Evolutionary conservation across 176 grass and related monocot genomes (phyloP).

Genomic region (Avena insularis): DNA sequence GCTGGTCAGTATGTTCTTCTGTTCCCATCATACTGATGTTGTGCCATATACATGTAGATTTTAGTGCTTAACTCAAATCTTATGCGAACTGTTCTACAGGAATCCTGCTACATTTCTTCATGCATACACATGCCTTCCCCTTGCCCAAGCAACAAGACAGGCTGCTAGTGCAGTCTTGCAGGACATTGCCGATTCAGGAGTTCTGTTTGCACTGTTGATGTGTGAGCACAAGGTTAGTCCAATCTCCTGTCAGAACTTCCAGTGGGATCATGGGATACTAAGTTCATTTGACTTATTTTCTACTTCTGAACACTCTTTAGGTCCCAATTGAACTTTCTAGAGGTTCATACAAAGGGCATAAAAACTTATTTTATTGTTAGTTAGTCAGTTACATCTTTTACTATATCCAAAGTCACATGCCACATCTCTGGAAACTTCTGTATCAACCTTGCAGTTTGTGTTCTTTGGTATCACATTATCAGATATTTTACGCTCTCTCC

Average conservation of each 20-base stretch:
- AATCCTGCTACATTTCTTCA: constrained; percentile 98
- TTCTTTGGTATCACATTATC: neutral
- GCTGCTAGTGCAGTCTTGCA: constrained; percentile 86
- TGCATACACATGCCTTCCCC: constrained; percentile 95
- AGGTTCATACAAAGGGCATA: constrained; percentile 14
- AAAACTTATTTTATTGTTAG: neutral
- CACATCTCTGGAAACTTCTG: constrained; percentile 20
- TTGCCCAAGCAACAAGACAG: constrained; percentile 84
- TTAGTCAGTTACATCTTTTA: constrained; percentile 29
- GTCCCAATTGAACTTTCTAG: constrained; percentile 2
- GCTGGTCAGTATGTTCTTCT: constrained; percentile 59
- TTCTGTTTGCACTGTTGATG: constrained; percentile 94
- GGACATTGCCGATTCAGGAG: constrained; percentile 92
- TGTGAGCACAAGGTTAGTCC: constrained; percentile 89
- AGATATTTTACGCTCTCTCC: neutral
- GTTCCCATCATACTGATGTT: constrained; percentile 19
- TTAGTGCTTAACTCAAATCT: constrained; percentile 16
- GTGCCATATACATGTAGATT: neutral
- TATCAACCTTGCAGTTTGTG: neutral
- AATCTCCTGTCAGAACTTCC: constrained; percentile 18
- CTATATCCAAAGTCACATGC: constrained; percentile 4
- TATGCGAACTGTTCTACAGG: constrained; percentile 51
- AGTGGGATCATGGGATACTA: neutral
- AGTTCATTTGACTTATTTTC: neutral
- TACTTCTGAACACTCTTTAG: constrained; percentile 15